These are phyloP conservation scores for Ophiostoma ips DNA, from an alignment of 2,329 filamentous ascomycete species.

Conservation along the genomic window DNA sequence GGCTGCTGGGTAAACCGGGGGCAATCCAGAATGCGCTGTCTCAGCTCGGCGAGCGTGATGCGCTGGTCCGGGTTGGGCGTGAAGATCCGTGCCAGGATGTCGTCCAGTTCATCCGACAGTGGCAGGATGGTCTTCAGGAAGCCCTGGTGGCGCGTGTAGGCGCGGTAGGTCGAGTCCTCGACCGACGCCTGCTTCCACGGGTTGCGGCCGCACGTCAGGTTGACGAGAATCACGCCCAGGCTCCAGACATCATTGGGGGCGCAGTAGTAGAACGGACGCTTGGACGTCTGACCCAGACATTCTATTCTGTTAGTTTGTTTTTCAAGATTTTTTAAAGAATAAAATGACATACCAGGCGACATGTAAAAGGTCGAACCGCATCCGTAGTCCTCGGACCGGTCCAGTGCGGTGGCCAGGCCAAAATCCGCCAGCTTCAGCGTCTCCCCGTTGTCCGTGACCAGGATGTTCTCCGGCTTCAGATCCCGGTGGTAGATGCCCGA, in stretches of 20 bases:
- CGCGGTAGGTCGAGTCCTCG: slow-evolving; percentile 90
- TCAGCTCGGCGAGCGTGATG: slow-evolving; percentile 69
- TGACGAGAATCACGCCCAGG: slow-evolving; percentile 94
- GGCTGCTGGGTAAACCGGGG: slow-evolving; percentile 47
- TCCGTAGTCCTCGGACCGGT: slow-evolving; percentile 82
- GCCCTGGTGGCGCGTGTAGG: slow-evolving; percentile 69
- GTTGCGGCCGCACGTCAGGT: slow-evolving; percentile 94
- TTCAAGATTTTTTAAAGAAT: neutral
- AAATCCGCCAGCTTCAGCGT: slow-evolving; percentile 96
- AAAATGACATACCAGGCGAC: slow-evolving; percentile 53
- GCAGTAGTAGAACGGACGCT: slow-evolving; percentile 71
- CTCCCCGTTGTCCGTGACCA: slow-evolving; percentile 77
- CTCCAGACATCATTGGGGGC: slow-evolving; percentile 97
- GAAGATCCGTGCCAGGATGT: slow-evolving; percentile 78
- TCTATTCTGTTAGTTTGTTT: slow-evolving; percentile 41
- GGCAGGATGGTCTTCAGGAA: slow-evolving; percentile 91
- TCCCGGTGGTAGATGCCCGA: slow-evolving; percentile 94
- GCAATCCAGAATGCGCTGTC: slow-evolving; percentile 63
- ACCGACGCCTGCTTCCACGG: slow-evolving; percentile 94
- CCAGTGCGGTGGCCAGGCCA: slow-evolving; percentile 77
- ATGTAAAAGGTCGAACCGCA: slow-evolving; percentile 99
- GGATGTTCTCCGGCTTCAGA: slow-evolving; percentile 94
- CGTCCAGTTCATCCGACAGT: slow-evolving; percentile 76
- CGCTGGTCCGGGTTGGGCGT: slow-evolving; percentile 70
- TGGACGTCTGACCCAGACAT: slow-evolving; percentile 63